Evolutionary conservation across 306 rosid genomes (phyloP).

Genomic region (Begonia peltatifolia): DNA sequence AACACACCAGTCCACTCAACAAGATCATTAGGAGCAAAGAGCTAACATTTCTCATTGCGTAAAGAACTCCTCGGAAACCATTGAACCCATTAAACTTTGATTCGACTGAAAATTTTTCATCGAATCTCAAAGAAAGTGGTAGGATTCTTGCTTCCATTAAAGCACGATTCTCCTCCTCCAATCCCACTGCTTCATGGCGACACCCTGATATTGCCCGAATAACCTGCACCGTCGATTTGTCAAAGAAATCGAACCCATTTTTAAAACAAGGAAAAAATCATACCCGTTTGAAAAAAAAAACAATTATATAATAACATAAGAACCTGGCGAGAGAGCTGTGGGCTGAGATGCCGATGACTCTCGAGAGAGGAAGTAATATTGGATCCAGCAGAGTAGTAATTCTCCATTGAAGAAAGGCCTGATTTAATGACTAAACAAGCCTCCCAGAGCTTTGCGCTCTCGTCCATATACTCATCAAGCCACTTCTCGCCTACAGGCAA

Average conservation of each 20-base stretch:
- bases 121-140: slow-evolving; percentile 47
- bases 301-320: neutral
- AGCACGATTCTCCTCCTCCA: slow-evolving; percentile 72
- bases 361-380: slow-evolving; percentile 52
- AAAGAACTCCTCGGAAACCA: slow-evolving; percentile 79
- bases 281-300: neutral
- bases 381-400: slow-evolving; percentile 48
- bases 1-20: slow-evolving; percentile 51
- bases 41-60: slow-evolving; percentile 94
- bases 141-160: slow-evolving; percentile 69
- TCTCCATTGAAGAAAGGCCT: slow-evolving; percentile 64
- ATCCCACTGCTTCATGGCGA: slow-evolving; percentile 66
- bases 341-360: slow-evolving; percentile 50
- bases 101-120: slow-evolving; percentile 61
- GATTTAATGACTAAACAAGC: slow-evolving; percentile 82
- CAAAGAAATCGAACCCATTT: neutral
- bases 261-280: neutral
- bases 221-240: slow-evolving; percentile 25
- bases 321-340: slow-evolving; percentile 81
- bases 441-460: slow-evolving; percentile 86
- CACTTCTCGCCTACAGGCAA: slow-evolving; percentile 85
- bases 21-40: slow-evolving; percentile 56
- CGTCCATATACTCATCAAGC: slow-evolving; percentile 97
- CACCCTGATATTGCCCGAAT: slow-evolving; percentile 60
- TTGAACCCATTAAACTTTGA: slow-evolving; percentile 82